phyloP scores from a whole-genome alignment of 768 basidiomycete species.

The Phaeolepiota aurea region DNA sequence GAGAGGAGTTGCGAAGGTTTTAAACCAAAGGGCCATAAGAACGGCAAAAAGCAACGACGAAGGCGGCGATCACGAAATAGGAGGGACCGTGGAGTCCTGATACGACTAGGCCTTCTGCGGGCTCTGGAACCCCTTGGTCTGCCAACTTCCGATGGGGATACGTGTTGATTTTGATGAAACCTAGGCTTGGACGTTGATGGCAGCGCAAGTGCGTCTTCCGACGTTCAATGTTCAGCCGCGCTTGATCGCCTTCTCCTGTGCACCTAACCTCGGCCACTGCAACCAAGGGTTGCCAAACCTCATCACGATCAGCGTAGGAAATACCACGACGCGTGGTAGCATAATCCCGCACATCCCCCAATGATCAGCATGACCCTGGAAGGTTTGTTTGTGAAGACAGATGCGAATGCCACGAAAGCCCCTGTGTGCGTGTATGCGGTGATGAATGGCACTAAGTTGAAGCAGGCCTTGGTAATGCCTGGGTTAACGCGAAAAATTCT shows the following conservation, averaged over 20 bases:
- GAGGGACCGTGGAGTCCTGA: too few relatives aligned
- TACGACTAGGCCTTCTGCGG: constrained; percentile 15
- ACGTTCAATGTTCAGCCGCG: constrained; percentile 3
- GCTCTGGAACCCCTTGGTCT: constrained; percentile 16
- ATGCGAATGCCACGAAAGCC: constrained; percentile 25
- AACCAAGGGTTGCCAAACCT: constrained; percentile 28
- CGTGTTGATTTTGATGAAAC: background rate
- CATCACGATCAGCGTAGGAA: constrained; percentile 37
- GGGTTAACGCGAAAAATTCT: constrained; percentile 38
- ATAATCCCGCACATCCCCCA: constrained; percentile 36
- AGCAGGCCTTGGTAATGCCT: constrained; percentile 41
- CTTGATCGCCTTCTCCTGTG: background rate
- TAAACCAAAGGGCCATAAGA: constrained; percentile 19
- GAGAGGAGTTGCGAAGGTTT: constrained; percentile 18
- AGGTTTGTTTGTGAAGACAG: constrained; percentile 35
- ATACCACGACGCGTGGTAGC: constrained; percentile 45
- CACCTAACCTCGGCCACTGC: constrained; percentile 23
- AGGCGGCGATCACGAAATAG: constrained; percentile 16
- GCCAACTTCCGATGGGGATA: constrained; percentile 9
- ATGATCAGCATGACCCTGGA: constrained; percentile 31
- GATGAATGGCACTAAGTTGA: constrained; percentile 38
- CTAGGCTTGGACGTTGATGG: background rate
- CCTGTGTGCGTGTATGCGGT: constrained; percentile 38
- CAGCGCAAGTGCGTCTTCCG: background rate
- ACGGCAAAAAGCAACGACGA: constrained; percentile 17